phyloP scores from a whole-genome alignment of 169 alveolate species.

The Plasmodium berghei region DNA sequence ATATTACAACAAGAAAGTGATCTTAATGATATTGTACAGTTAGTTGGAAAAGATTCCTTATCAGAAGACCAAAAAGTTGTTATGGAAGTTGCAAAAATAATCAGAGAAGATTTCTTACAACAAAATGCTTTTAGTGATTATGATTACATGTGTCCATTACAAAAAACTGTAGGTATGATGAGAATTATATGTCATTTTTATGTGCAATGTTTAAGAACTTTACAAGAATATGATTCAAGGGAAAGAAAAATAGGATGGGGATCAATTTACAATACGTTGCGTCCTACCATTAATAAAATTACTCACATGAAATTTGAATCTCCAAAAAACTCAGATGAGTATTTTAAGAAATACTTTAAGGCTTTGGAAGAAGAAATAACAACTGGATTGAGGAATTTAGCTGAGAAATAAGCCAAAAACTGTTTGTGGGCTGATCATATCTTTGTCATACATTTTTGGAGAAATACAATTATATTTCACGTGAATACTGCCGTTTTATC shows the following conservation, averaged over 20 bases:
- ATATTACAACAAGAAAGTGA: conserved; percentile 97
- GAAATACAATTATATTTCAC: too few relatives aligned
- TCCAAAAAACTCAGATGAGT: conserved; percentile 75
- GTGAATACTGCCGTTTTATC: too few relatives aligned
- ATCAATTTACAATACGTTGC: conserved; percentile 91
- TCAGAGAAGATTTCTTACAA: conserved; percentile 98
- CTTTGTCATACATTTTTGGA: too few relatives aligned
- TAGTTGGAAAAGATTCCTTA: conserved; percentile 98
- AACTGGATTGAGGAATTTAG: conserved; percentile 64
- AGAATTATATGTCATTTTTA: conserved; percentile 93
- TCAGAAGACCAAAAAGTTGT: conserved; percentile 95
- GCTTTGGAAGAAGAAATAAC: conserved; percentile 75
- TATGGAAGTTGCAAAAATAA: conserved; percentile 96
- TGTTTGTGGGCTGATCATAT: too few relatives aligned
- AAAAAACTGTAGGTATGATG: conserved; percentile 98
- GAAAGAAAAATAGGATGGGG: conserved; percentile 95
- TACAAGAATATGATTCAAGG: conserved; percentile 87
- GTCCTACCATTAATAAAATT: conserved; percentile 92
- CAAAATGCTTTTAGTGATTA: conserved; percentile 98
- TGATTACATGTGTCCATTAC: conserved; percentile 98
- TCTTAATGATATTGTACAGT: conserved; percentile 97
- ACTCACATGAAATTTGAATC: conserved; percentile 93
- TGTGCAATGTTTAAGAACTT: conserved; percentile 90
- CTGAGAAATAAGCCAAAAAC: conserved; percentile 10
- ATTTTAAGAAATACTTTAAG: conserved; percentile 73